Conservation (phyloP, 1,284 basidiomycete genomes). For the Malassezia nana region DNA sequence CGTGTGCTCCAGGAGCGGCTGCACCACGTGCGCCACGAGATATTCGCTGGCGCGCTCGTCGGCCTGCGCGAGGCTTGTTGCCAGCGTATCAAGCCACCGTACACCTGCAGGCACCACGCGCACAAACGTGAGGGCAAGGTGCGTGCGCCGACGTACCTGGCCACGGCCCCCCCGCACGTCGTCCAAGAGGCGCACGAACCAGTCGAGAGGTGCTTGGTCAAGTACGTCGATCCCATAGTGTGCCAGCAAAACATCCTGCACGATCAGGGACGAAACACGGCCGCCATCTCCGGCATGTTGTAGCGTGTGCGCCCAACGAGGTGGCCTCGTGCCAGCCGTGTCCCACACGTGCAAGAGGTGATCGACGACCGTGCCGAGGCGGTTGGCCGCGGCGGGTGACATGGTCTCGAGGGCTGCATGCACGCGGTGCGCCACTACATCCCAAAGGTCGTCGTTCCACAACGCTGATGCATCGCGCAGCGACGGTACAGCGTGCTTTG, state of each 20-base stretch:
- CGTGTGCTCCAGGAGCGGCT: slow-evolving; percentile 9
- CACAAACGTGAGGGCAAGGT: slow-evolving; percentile 10
- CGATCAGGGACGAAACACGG: neutral
- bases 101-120: neutral
- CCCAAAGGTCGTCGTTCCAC: neutral
- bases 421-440: neutral
- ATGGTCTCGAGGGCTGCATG: neutral
- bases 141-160: slow-evolving; percentile 9
- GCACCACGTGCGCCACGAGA: slow-evolving; percentile 13
- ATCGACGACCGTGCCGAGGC: neutral
- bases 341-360: slow-evolving; percentile 1
- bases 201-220: neutral
- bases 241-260: neutral
- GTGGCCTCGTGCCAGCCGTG: neutral
- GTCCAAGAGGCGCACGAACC: slow-evolving; percentile 6
- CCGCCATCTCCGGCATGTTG: neutral
- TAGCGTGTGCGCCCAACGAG: neutral
- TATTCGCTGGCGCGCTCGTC: slow-evolving; percentile 13
- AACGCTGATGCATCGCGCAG: neutral
- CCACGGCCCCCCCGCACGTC: slow-evolving; percentile 12
- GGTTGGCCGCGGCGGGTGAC: slow-evolving; percentile 4
- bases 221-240: slow-evolving; percentile 1
- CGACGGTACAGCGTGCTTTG: neutral
- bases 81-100: slow-evolving; percentile 7
- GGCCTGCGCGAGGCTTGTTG: neutral